Conservation (phyloP, 345 rosid species). For the Dipteronia dyeriana region DNA sequence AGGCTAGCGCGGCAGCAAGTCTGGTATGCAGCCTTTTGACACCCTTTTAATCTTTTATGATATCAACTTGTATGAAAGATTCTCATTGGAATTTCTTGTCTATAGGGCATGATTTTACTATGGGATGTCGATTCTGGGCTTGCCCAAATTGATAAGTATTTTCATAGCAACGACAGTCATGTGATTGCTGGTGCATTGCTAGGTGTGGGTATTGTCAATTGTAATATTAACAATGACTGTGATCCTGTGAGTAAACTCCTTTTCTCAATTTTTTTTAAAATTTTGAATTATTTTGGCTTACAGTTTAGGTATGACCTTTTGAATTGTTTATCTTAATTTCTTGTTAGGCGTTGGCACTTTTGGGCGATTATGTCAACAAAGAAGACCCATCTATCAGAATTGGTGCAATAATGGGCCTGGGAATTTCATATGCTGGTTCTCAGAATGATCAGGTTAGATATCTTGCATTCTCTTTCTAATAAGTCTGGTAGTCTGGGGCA, state of each 20-base stretch:
- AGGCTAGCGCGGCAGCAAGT: conserved; percentile 95
- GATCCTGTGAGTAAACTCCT: conserved; percentile 72
- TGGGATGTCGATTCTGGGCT: conserved; percentile 98
- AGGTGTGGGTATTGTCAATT: conserved; percentile 91
- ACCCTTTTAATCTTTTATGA: conserved; percentile 3
- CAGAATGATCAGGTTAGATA: conserved; percentile 64
- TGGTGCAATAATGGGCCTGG: conserved; percentile 96
- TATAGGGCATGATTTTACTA: conserved; percentile 83
- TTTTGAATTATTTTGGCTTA: conserved; percentile 5
- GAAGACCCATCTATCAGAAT: conserved; percentile 84
- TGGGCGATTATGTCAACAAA: conserved; percentile 59
- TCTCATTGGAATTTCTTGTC: conserved; percentile 20
- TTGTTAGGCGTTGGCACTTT: conserved; percentile 81
- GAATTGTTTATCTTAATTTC: conserved; percentile 23
- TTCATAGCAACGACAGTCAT: conserved; percentile 78
- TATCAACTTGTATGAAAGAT: conserved; percentile 14
- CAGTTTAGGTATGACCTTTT: background rate
- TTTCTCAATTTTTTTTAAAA: background rate
- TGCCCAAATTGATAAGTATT: conserved; percentile 84
- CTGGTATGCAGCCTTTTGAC: conserved; percentile 51
- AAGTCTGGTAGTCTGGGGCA: background rate
- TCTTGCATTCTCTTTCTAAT: conserved; percentile 9
- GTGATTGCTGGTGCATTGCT: conserved; percentile 86
- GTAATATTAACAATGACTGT: conserved; percentile 79
- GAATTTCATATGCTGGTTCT: conserved; percentile 91